A percentile compares a stretch with the other conserved stretches of the same genome.
Conservation (phyloP, 805 yeast species). For the Starmerella ratchasimensis region DNA sequence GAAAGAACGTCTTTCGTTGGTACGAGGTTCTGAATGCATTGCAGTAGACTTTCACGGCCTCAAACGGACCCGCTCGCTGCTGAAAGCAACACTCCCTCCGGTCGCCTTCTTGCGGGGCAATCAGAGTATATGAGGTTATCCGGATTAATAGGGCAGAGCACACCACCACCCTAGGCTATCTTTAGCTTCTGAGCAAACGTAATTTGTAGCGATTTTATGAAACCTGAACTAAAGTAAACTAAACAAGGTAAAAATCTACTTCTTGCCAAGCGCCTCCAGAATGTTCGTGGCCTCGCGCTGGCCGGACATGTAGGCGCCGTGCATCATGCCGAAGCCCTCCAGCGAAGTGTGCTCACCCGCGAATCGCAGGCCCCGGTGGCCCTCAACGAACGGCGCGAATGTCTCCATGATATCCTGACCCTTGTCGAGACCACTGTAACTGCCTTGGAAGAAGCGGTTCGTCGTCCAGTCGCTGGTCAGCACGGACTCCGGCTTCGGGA, state of each 20-base stretch:
- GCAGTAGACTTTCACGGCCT: too few species aligned
- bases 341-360: constrained; percentile 80
- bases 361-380: constrained; percentile 49
- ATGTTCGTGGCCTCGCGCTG: constrained; percentile 37
- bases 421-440: constrained; percentile 56
- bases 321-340: constrained; percentile 81
- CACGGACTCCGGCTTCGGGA: constrained; percentile 30
- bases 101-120: too few species aligned
- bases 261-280: constrained; percentile 6
- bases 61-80: too few species aligned
- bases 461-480: constrained; percentile 50
- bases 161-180: too few species aligned
- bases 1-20: too few species aligned
- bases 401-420: constrained; percentile 56
- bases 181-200: too few species aligned
- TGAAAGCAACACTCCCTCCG: too few species aligned
- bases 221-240: too few species aligned
- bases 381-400: constrained; percentile 43
- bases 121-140: too few species aligned
- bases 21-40: too few species aligned
- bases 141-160: too few species aligned
- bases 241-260: background rate
- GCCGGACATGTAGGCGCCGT: constrained; percentile 78
- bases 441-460: constrained; percentile 58
- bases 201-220: too few species aligned